phyloP scores from a whole-genome alignment of 1,284 basidiomycete genomes.

The Golubevia pallescens region DNA sequence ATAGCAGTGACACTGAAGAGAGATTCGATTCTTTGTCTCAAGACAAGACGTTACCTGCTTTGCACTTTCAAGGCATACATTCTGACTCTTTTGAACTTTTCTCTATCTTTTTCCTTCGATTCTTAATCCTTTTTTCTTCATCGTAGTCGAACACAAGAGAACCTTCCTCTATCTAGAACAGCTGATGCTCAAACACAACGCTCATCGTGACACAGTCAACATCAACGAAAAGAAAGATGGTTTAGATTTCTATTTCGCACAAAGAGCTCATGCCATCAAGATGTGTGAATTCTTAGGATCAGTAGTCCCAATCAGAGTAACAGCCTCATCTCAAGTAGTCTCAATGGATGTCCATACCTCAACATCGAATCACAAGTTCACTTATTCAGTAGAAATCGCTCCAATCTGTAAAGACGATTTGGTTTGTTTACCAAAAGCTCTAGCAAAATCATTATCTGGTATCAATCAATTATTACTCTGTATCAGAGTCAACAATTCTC shows the following conservation, averaged over 20 bases:
- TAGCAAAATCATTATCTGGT: constrained; percentile 49
- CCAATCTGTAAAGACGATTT: constrained; percentile 64
- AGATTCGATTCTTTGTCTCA: too few relatives aligned
- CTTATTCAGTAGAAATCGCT: constrained; percentile 61
- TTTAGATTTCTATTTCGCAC: constrained; percentile 60
- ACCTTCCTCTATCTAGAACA: constrained; percentile 64
- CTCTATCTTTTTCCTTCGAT: constrained; percentile 5
- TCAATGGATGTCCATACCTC: constrained; percentile 61
- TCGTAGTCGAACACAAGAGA: constrained; percentile 53
- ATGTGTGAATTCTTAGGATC: constrained; percentile 61
- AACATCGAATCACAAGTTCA: constrained; percentile 63
- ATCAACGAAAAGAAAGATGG: constrained; percentile 60
- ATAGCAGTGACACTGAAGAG: too few relatives aligned
- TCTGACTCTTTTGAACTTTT: constrained; percentile 1
- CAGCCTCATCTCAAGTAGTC: constrained; percentile 51
- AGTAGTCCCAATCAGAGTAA: constrained; percentile 58
- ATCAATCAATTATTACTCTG: constrained; percentile 58
- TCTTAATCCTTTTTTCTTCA: too few relatives aligned
- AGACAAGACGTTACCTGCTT: neutral
- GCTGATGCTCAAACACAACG: constrained; percentile 64
- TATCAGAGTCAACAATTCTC: constrained; percentile 52
- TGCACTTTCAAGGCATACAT: neutral
- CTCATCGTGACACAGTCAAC: constrained; percentile 59
- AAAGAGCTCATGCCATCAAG: constrained; percentile 61
- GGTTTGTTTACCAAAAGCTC: constrained; percentile 47